Conservation (phyloP, 2,329 filamentous ascomycete genomes). For the Gaeumannomyces sp. region DNA sequence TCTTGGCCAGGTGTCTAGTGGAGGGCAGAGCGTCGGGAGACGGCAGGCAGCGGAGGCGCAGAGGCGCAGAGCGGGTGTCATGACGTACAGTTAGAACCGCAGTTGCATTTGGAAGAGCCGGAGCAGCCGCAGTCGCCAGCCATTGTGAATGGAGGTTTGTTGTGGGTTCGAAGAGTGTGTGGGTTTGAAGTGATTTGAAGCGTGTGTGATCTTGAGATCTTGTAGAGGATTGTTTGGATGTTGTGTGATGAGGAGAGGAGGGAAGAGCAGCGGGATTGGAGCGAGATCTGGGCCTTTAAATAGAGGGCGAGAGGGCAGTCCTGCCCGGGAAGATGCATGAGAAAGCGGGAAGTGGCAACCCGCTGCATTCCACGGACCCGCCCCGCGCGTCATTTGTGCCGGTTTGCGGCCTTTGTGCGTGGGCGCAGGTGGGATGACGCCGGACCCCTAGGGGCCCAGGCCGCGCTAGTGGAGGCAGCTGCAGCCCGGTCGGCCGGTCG, state of each 20-base stretch:
- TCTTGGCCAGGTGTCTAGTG: neutral
- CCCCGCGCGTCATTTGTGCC: slow-evolving; percentile 1
- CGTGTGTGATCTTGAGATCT: neutral
- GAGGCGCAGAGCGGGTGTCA: neutral
- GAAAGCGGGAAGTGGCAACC: slow-evolving; percentile 3
- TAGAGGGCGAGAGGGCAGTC: neutral
- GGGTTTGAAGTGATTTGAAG: neutral
- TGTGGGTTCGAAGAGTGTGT: neutral
- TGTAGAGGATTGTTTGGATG: neutral
- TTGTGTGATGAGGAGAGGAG: too few relatives aligned
- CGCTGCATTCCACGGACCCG: too few relatives aligned
- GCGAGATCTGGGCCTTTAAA: neutral
- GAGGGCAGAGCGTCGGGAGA: neutral
- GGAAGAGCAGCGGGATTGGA: neutral
- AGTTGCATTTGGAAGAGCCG: slow-evolving; percentile 6
- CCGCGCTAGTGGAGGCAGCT: slow-evolving; percentile 1
- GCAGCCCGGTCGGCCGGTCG: neutral
- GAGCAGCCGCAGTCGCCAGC: slow-evolving; percentile 10
- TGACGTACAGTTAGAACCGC: slow-evolving; percentile 7
- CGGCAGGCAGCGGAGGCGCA: neutral
- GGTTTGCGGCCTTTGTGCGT: slow-evolving; percentile 9
- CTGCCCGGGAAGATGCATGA: neutral
- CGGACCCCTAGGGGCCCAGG: too few relatives aligned
- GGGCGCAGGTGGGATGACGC: slow-evolving; percentile 2
- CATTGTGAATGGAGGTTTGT: slow-evolving; percentile 6